Evolutionary conservation across 176 grass and related monocot genomes (phyloP), one percentile per base, ranked within the genome.

Genomic region (Aegilops umbellulata): DNA sequence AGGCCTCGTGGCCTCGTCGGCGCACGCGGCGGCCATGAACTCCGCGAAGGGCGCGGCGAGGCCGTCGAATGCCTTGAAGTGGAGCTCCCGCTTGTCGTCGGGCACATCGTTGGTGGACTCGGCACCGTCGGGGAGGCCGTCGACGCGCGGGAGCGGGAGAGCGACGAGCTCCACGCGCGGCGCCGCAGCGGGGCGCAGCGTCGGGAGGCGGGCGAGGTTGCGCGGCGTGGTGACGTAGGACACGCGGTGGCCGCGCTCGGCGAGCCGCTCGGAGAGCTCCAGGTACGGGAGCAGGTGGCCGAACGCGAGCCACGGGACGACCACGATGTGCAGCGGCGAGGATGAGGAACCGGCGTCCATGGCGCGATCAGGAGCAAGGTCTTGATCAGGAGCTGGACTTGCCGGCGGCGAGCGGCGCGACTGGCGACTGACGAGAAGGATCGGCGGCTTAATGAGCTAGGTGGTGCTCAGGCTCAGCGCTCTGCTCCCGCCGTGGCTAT

Each of bases 141-240:
- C n/a, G 6, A 73, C 38, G 69, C 38, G 38, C 3, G 69, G 69
- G 1, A 73, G 2, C 38, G 38, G 69, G n/a, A 73, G 38, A n/a
- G 13, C 69, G n/a, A 73, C n/a, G 38, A 73, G 35, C 38, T 73
- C 69, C 22, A 73, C n/a, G 12, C 0, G 69, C 12, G 38, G 69
- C 12, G 12, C 69, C 23, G 69, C 2, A n/a, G n/a, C 69, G 13
- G 42, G n/a, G 69, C n/a, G 12, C 69, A 14, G 69, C 2, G 38
- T 6, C 13, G 70, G 39, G 69, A 73, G 69, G 38, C 39, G 70
- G 3, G 70, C 39, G 12, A 74, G 70, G 39, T 74, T 74, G 39
- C 70, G 70, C 70, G 39, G 70, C 39, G 69, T 73, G 38, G 69
- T 46, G 12, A 73, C 69, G 38, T 73, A 72, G 36, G 69, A 41